Base-by-base conservation (phyloP, 768 basidiomycete genomes). In the Rhizopogon rudus region DNA sequence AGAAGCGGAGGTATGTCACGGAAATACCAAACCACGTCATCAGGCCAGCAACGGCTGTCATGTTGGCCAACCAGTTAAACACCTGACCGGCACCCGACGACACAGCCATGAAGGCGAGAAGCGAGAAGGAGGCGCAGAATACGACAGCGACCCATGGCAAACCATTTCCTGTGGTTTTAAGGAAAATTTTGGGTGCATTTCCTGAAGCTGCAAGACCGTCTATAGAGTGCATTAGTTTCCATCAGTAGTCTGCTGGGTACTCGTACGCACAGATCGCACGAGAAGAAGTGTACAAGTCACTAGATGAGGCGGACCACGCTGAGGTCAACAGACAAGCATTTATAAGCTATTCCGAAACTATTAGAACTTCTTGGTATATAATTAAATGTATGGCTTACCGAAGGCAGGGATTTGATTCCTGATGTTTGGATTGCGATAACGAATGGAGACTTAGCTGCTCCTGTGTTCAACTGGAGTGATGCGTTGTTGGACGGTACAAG, bases 281-380 rank as follows among this genome's bases (percentile, higher is more conserved):
- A 16, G 93, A 93, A 44, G 87, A 87, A 3, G 92, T 94, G 73
- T 93, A 96, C 44, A 97, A 68, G 67, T 96, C 93, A 67, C 87
- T 89, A 22, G 86, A 87, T 5, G 90, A 91, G 35, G 94, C 93
- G 25, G 93, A 96, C 87, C 91, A 94, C 5, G 94, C 93, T 3
- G 93, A 91, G 40, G 88, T 91, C 59, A 98, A 72, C 13, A 96
- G 77, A 67, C 82, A 84, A 3, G 87, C 89, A 64, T 91, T 93
- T 66, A 92, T 91, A 40, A 91, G 74, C 86, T 88, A 44, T 12
- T 7, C 20, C 31, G 3, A 17, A 28, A 44, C 46, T 13, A 61
- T 53, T n/a, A 55, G 29, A 2, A 37, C 17, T 22, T 39, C 4
- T 22, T 5, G 3, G 20, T 10, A 6, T 8, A 14, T 50, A 20